Evolutionary conservation across 345 rosid species (phyloP).

Genomic region (Salix udensis): DNA sequence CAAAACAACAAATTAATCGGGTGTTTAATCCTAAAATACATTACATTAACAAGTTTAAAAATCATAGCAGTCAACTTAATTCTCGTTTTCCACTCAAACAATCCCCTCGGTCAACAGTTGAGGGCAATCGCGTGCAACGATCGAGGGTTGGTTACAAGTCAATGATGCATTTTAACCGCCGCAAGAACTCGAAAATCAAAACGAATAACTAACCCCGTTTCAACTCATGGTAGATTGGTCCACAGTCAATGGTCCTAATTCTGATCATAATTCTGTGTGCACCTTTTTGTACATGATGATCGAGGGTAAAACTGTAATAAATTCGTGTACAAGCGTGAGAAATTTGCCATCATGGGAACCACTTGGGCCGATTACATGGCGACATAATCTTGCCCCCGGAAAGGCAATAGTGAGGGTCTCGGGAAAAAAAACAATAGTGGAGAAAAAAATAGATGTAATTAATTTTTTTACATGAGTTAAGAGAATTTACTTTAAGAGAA

Average conservation of each 20-base stretch:
- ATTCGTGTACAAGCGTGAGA: conserved; percentile 34
- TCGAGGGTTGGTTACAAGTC: background rate
- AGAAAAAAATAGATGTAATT: background rate
- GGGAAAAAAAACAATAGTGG: too few species aligned
- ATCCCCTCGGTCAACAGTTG: background rate
- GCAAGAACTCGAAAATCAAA: conserved; percentile 28
- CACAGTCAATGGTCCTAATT: conserved; percentile 36
- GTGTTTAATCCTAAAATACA: background rate
- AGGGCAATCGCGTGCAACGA: conserved; percentile 2
- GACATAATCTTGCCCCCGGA: conserved; percentile 48
- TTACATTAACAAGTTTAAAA: background rate
- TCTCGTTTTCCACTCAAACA: background rate
- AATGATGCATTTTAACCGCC: conserved; percentile 22
- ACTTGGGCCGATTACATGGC: conserved; percentile 40
- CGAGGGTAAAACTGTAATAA: conserved; percentile 20
- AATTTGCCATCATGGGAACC: conserved; percentile 45
- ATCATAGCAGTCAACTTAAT: background rate
- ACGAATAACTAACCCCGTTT: conserved; percentile 1
- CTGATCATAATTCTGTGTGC: conserved; percentile 26
- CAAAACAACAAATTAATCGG: background rate
- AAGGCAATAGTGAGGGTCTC: conserved; percentile 8
- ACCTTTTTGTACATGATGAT: conserved; percentile 27
- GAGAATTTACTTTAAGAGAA: too few species aligned
- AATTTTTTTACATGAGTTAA: too few species aligned
- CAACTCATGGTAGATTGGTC: conserved; percentile 32